Evolutionary conservation across 2,329 filamentous ascomycete species (phyloP), one percentile per base, ranked within the genome.

Genomic region (Nigrospora oryzae): DNA sequence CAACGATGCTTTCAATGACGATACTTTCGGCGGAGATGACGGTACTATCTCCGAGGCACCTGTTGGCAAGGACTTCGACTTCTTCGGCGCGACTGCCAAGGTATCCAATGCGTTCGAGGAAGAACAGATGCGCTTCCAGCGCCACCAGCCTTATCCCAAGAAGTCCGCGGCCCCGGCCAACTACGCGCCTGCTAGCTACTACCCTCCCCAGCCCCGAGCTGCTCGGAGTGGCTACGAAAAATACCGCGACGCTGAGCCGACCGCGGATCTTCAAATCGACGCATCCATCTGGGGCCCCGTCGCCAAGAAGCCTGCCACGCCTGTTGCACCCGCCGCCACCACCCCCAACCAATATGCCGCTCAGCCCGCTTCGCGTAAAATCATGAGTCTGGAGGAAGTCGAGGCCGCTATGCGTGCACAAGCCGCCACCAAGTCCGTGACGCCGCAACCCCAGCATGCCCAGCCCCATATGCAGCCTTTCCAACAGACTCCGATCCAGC

Each of bases 381-480:
- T 96, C 68, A 83, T 98, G 85, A 97, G 89, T 57, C 65, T 98
- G 58, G 93, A 97, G 62, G 93, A 98, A 68, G 90, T 98, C 16
- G 93, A 98, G 68, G 91, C 91, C 44, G 83, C 89, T 51, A 90
- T 98, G 84, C 81, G 86, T 48, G 74, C 78, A 32, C 84, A 90
- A 53, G 68, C 79, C 31, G 17, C 43, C 11, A 38, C 30, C 36
- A 42, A 40, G 36, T 23, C 16, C 45, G 59, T 64, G 8, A 52
- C 64, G 15, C 57, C 63, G 34, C 60, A 62, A 15, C 56, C 67
- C 32, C 54, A 60, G n/a, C 54, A 48, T 34, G 54, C 49, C 38
- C 56, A 59, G 32, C 53, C 55, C 51, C 60, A 63, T 36, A 52
- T 54, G 6, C 63, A 61, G 38, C 46, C 23, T 10, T 28, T 28